phyloP scores from a whole-genome alignment of 2,329 filamentous ascomycete species.

The Fusarium odoratissimum region DNA sequence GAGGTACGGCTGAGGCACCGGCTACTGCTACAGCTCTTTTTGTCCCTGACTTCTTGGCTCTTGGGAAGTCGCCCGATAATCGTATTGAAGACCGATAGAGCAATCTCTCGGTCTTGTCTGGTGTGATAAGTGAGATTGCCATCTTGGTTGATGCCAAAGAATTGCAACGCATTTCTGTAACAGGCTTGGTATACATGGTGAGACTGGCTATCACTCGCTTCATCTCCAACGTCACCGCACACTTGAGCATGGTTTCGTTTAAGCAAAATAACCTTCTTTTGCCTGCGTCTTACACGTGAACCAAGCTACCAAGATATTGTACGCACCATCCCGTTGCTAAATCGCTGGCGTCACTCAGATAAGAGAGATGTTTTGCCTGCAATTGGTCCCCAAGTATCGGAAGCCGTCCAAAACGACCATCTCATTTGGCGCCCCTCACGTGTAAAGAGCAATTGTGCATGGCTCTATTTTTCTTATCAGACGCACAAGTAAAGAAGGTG shows the following conservation, averaged over 20 bases:
- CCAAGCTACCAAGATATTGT: background rate
- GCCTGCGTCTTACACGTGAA: conserved; percentile 11
- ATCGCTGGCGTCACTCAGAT: conserved; percentile 33
- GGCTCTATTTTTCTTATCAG: conserved; percentile 27
- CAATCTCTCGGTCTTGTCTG: background rate
- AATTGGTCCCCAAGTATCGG: conserved; percentile 15
- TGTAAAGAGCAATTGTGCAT: conserved; percentile 17
- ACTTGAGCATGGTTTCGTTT: background rate
- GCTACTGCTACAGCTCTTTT: conserved; percentile 1
- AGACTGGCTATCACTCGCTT: background rate
- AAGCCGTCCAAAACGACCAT: conserved; percentile 5
- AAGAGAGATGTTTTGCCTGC: background rate
- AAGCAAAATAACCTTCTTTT: conserved; percentile 12
- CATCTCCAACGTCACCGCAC: background rate
- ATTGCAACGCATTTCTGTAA: conserved; percentile 19
- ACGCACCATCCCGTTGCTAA: conserved; percentile 24
- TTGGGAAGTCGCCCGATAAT: conserved; percentile 7
- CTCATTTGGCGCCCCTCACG: conserved; percentile 4
- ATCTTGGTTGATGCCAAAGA: background rate
- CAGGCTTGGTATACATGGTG: conserved; percentile 12
- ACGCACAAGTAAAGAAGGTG: background rate
- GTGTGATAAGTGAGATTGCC: background rate
- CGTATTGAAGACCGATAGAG: background rate
- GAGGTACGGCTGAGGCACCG: conserved; percentile 33
- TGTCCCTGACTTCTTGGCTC: background rate